phyloP scores from a whole-genome alignment of 2,329 filamentous ascomycete genomes.

The Chrysosporium queenslandicum region DNA sequence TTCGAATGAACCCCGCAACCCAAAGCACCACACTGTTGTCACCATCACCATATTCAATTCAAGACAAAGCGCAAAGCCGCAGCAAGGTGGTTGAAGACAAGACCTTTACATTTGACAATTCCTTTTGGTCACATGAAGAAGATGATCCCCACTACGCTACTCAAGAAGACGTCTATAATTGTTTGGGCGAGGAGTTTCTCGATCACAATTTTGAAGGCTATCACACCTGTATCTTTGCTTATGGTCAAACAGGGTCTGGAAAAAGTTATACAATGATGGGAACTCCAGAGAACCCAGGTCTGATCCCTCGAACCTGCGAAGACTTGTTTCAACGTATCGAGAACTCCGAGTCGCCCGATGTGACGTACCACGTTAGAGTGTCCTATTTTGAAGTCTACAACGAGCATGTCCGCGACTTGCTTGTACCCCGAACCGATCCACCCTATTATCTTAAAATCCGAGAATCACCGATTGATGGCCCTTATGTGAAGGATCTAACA shows the following conservation, averaged over 20 bases:
- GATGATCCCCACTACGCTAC: conserved; percentile 75
- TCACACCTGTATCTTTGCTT: conserved; percentile 98
- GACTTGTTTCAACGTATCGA: conserved; percentile 93
- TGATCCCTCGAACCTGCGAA: conserved; percentile 91
- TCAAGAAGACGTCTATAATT: conserved; percentile 89
- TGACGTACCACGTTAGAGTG: conserved; percentile 93
- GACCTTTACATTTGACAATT: conserved; percentile 91
- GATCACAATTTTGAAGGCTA: conserved; percentile 99
- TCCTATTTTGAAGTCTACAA: conserved; percentile 99
- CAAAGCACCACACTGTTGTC: conserved; percentile 74
- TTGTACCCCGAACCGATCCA: conserved; percentile 67
- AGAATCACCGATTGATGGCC: conserved; percentile 87
- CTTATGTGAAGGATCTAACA: conserved; percentile 92
- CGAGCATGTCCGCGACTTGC: conserved; percentile 89
- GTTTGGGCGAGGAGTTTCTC: conserved; percentile 87
- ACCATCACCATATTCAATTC: conserved; percentile 37
- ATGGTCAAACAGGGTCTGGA: conserved; percentile 92
- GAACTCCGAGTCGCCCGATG: conserved; percentile 71
- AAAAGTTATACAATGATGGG: conserved; percentile 99
- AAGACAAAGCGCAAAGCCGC: conserved; percentile 50
- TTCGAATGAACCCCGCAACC: conserved; percentile 79
- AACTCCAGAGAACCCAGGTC: conserved; percentile 66
- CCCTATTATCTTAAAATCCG: conserved; percentile 94
- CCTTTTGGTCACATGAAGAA: conserved; percentile 88
- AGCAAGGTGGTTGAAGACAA: conserved; percentile 72